These are phyloP conservation scores for Pestalotiopsis sp. DNA, from an alignment of 2,329 filamentous ascomycete species.

Conservation along the genomic window DNA sequence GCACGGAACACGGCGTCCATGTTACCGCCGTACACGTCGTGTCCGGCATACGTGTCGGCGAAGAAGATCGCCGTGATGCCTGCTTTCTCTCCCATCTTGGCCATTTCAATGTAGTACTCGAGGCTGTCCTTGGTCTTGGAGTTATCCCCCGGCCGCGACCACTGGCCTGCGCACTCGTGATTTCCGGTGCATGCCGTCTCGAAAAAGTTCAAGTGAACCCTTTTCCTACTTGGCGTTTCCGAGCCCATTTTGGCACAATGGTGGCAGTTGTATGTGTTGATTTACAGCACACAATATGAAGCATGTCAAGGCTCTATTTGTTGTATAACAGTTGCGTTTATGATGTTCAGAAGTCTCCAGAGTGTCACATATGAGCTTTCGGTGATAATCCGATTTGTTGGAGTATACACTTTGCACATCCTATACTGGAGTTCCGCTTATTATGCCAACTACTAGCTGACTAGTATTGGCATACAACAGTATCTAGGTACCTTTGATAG, in stretches of 20 bases:
- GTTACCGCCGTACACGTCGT: constrained; percentile 12
- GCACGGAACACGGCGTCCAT: constrained; percentile 12
- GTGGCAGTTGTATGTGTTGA: background rate
- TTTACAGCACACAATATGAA: too few species aligned
- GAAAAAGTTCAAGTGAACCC: constrained; percentile 14
- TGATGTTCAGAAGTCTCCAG: background rate
- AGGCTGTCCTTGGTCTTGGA: constrained; percentile 10
- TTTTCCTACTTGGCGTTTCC: background rate
- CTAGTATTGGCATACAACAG: too few species aligned
- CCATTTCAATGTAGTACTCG: constrained; percentile 14
- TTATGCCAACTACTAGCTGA: background rate
- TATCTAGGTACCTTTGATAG: too few species aligned
- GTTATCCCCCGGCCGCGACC: constrained; percentile 11
- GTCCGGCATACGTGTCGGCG: constrained; percentile 13
- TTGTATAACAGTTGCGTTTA: too few species aligned
- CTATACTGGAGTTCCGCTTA: background rate
- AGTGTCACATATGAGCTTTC: background rate
- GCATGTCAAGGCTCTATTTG: too few species aligned
- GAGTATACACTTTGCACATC: background rate
- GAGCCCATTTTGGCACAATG: background rate
- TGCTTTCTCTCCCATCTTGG: constrained; percentile 9
- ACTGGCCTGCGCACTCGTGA: constrained; percentile 13
- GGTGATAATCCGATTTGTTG: background rate
- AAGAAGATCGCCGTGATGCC: constrained; percentile 14
- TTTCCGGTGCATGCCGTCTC: constrained; percentile 14